phyloP scores from a whole-genome alignment of 768 basidiomycete genomes.

The Sarcomyxa edulis region DNA sequence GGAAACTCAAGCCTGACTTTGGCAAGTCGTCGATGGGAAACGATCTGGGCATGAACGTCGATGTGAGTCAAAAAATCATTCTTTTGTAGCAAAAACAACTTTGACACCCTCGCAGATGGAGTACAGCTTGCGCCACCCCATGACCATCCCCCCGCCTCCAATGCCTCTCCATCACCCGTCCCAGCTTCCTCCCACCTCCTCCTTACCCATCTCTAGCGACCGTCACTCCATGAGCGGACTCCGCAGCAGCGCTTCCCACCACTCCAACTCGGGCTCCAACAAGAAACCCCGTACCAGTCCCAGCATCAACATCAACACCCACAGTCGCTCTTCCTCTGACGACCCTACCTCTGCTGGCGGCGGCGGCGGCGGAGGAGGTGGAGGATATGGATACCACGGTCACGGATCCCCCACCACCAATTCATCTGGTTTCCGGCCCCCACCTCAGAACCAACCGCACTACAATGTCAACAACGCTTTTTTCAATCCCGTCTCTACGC shows the following conservation, averaged over 20 bases:
- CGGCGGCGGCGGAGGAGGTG: too few species aligned
- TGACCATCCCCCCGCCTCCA: slow-evolving; percentile 24
- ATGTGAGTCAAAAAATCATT: slow-evolving; percentile 4
- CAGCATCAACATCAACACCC: slow-evolving; percentile 7
- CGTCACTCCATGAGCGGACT: slow-evolving; percentile 2
- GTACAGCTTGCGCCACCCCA: slow-evolving; percentile 11
- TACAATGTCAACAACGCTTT: too few species aligned
- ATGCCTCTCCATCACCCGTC: slow-evolving; percentile 22
- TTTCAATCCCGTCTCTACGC: too few species aligned
- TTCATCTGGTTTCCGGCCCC: too few species aligned
- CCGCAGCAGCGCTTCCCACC: slow-evolving; percentile 5
- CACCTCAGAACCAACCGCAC: too few species aligned
- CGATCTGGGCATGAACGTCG: slow-evolving; percentile 4
- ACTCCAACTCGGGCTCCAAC: slow-evolving; percentile 16
- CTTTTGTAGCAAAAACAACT: slow-evolving; percentile 5
- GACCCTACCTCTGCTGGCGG: slow-evolving; percentile 10
- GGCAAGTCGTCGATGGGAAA: slow-evolving; percentile 1
- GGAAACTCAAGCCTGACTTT: slow-evolving; percentile 24
- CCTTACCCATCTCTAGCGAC: slow-evolving; percentile 7
- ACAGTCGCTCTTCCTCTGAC: slow-evolving; percentile 22
- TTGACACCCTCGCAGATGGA: slow-evolving; percentile 12
- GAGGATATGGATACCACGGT: too few species aligned
- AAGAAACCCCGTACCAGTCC: slow-evolving; percentile 17
- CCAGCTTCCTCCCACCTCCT: slow-evolving; percentile 12
- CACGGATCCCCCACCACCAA: too few species aligned